Base-by-base conservation (phyloP, 164 flowering plant species). In the Platanus orientalis region DNA sequence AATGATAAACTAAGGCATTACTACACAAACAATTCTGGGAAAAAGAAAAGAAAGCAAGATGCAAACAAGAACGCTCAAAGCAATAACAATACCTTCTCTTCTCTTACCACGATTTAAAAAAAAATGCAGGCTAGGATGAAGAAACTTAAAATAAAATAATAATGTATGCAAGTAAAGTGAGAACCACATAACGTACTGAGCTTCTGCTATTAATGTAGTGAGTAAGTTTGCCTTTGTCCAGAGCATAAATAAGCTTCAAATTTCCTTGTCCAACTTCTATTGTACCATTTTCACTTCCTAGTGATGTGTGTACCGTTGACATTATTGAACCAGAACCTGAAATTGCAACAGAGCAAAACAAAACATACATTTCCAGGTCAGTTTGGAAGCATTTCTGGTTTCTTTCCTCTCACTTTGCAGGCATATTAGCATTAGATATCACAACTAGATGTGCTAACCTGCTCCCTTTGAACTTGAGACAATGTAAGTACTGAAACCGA, bases 261-360 rank as follows among this genome's bases (percentile, higher is more conserved):
- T 69, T 80, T 73, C 98, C 98, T 76, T 80, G 87, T 23, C 95
- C 95, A 72, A 92, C 81, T 79, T 84, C 87, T 39, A 89, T 61
- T 34, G 75, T 80, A 23, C 62, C 54, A 49, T 55, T 68, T 49
- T 54, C 53, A 73, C 34, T 66, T 66, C 75, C 74, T 54, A 73
- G 71, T 59, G 78, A 61, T 25, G 76, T 71, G 59, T 65, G 68
- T 44, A 71, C 55, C 24, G 71, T 64, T 61, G 96, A 80, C 51
- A 69, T 57, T 45, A 69, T 61, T 58, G 90, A 72, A 67, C 76
- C 68, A 56, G 77, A 57, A 68, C 81, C 92, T 90, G 77, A 56
- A 69, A 16, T 50, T 1, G 54, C 27, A 54, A 65, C 28, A 53
- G n/a, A 27, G 36, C 12, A 21, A 58, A 60, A 24, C 19, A 24